These are phyloP conservation scores for Aspergillus sp. DNA, from an alignment of 2,329 filamentous ascomycete genomes.

Conservation along the genomic window DNA sequence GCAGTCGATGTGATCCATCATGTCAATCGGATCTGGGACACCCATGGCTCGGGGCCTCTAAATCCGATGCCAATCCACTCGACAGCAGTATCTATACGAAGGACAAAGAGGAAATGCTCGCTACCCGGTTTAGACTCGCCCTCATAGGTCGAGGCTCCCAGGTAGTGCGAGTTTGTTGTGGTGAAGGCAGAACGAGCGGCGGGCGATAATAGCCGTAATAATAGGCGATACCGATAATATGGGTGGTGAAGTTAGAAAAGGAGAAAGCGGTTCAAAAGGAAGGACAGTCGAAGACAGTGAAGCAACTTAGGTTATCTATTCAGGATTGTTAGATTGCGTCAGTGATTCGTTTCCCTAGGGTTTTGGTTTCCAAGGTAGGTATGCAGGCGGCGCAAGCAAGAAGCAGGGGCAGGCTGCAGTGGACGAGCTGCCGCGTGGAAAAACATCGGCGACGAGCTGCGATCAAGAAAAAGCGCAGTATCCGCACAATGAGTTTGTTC, in stretches of 20 bases:
- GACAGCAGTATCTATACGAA: constrained; percentile 7
- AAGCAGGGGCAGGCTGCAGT: constrained; percentile 10
- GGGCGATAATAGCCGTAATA: constrained; percentile 2
- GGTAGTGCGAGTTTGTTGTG: constrained; percentile 3
- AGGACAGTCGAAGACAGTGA: constrained; percentile 12
- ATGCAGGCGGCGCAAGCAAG: constrained; percentile 16
- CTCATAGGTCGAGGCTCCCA: constrained; percentile 27
- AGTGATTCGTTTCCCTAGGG: constrained; percentile 11
- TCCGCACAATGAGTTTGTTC: constrained; percentile 35
- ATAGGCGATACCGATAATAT: background rate
- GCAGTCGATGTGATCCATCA: constrained; percentile 44
- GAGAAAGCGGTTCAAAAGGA: constrained; percentile 14
- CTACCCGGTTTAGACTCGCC: constrained; percentile 20
- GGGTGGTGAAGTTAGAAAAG: background rate
- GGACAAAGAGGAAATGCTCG: constrained; percentile 6
- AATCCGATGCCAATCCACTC: constrained; percentile 11
- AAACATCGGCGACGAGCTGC: constrained; percentile 16
- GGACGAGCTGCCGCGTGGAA: constrained; percentile 18
- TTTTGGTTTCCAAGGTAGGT: background rate
- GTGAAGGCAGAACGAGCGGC: constrained; percentile 13
- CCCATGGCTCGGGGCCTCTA: constrained; percentile 19
- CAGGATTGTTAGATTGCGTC: constrained; percentile 11
- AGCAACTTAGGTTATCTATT: constrained; percentile 12
- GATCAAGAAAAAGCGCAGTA: constrained; percentile 16
- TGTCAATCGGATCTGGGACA: constrained; percentile 22